Base-by-base conservation (phyloP, 805 yeast species). In the Maudiozyma barnettii region DNA sequence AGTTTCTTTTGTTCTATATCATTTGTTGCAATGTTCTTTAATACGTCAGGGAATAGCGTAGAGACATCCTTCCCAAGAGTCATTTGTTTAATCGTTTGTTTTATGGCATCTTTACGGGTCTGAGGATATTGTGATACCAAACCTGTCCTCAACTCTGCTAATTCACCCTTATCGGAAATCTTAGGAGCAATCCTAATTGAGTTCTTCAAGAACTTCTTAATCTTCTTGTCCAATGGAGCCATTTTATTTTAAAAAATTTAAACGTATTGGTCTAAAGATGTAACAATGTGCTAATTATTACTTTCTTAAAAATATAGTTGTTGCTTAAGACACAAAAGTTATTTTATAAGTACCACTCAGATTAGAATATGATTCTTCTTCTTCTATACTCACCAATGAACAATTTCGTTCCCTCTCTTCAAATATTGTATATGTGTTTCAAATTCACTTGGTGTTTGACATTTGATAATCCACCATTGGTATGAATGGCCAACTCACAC, bases 21-120 rank as follows among this genome's bases (percentile, higher is more conserved):
- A 60, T 85, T 91, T 1, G 99, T 93, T 46, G 99, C 97, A 56
- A 93, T 84, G 68, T 93, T 93, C 69, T 93, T 95, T 64, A 93
- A 72, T 23, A 93, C 95, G 65, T 93, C 98, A 1, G 99, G 99
- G 58, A 93, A 93, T 47, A 93, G 72, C 1, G 95, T 79, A 18
- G 95, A 85, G 21, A 93, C 98, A 65, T 93, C 99, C 62, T 93
- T 93, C 10, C 98, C 98, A 29, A 89, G 78, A 0, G 99, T 93
- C 99, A 93, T 93, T 50, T 96, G 98, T 49, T 93, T 95, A 61
- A 93, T 93, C 19, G 95, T 96, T 50, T 96, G 77, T 68, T 91
- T 95, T 55, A 93, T 93, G 16, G 99, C 95, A 65, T 93, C 99
- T 64, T 93, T 93, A 50, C 96, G 76, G 60, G 95, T 98, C 54